A percentile compares a stretch with the other conserved stretches of the same genome.
phyloP scores from a whole-genome alignment of 31 red algal genomes.

The Asparagopsis taxiformis region DNA sequence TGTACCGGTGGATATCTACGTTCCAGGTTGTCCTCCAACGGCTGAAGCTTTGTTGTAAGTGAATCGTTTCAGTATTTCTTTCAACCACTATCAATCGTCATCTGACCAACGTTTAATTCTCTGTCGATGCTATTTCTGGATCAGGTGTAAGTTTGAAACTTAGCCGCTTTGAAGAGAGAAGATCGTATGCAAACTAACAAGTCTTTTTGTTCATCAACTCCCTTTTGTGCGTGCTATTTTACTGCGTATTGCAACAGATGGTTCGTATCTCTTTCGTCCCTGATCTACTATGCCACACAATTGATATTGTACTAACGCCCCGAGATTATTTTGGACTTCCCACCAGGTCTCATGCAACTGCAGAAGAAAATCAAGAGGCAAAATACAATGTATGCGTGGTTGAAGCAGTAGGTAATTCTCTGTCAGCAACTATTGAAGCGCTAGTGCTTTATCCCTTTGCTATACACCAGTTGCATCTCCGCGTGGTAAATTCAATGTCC shows the following conservation, averaged over 20 bases:
- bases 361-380: slow-evolving; percentile 99
- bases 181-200: too few species aligned
- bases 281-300: too few species aligned
- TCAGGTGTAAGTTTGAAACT: not conserved
- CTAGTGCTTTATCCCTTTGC: too few species aligned
- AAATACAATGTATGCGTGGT: slow-evolving; percentile 81
- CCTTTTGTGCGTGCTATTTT: too few species aligned
- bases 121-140: not conserved
- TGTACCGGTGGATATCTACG: slow-evolving; percentile 99
- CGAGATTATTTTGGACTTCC: too few species aligned
- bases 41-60: slow-evolving; percentile 90
- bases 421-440: too few species aligned
- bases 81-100: not conserved
- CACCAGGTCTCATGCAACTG: slow-evolving; percentile 93
- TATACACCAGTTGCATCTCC: slow-evolving; percentile 9
- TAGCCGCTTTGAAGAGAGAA: too few species aligned
- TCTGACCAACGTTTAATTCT: not conserved
- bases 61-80: not conserved
- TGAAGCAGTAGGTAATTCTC: slow-evolving; percentile 76
- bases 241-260: too few species aligned
- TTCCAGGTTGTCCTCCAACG: slow-evolving; percentile 98
- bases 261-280: too few species aligned
- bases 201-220: too few species aligned
- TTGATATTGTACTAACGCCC: too few species aligned
- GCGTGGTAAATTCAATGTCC: slow-evolving; percentile 16